Evolutionary conservation across 257 asterid species (phyloP).

Genomic region (Cynanchum wilfordii): DNA sequence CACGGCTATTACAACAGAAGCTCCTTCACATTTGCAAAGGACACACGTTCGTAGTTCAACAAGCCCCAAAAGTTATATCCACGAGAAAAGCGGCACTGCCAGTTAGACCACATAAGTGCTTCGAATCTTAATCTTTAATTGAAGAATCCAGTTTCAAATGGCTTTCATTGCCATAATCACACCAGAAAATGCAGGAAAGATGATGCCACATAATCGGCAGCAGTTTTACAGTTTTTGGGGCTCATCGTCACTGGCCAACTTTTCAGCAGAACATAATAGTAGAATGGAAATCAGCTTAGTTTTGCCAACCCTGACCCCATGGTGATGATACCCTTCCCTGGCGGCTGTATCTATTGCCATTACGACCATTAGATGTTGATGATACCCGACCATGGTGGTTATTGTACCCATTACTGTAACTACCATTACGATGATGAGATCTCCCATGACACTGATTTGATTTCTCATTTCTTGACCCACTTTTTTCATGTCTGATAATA

Average conservation of each 20-base stretch:
- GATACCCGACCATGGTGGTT: neutral
- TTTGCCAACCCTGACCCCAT: neutral
- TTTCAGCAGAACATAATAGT: no score
- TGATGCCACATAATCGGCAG: neutral
- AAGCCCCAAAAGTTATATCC: constrained; percentile 1
- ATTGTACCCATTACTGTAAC: neutral
- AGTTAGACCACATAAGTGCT: neutral
- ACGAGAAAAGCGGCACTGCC: neutral
- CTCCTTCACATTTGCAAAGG: neutral
- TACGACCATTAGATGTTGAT: neutral
- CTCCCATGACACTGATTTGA: neutral
- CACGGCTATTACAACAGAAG: neutral
- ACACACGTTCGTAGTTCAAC: neutral
- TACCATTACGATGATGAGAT: neutral
- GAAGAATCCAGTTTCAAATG: neutral
- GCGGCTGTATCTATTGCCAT: neutral
- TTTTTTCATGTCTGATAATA: neutral
- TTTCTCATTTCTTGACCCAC: constrained; percentile 9
- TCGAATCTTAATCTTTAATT: neutral
- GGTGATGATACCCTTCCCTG: neutral
- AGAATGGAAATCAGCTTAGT: neutral
- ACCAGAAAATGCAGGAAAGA: neutral
- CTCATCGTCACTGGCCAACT: neutral
- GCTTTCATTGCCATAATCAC: neutral
- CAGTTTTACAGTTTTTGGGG: neutral